Conservation (phyloP, 2,329 filamentous ascomycete species). For the Dactylella cylindrospora region DNA sequence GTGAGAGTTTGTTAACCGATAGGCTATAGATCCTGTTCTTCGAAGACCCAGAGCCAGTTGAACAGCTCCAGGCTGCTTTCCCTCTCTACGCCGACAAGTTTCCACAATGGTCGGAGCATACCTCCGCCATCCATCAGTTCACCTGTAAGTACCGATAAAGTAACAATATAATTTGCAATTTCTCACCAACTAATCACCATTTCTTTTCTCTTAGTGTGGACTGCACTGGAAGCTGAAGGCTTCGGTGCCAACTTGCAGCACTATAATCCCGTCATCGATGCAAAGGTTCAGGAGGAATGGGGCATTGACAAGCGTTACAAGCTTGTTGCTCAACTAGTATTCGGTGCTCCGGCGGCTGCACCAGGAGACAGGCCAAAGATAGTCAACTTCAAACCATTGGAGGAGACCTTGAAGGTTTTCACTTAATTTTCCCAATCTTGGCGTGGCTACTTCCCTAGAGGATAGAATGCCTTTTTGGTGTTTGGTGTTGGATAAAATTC, state of each 20-base stretch:
- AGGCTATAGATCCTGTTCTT: constrained; percentile 70
- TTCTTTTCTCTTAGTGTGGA: constrained; percentile 63
- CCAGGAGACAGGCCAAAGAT: constrained; percentile 61
- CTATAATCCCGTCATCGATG: constrained; percentile 84
- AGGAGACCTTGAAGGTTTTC: constrained; percentile 52
- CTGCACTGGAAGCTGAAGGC: constrained; percentile 77
- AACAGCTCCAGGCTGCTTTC: constrained; percentile 68
- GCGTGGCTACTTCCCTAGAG: no score
- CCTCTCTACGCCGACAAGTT: constrained; percentile 77
- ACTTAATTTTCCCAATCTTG: no score
- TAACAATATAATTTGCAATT: neutral
- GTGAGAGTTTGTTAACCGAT: no score
- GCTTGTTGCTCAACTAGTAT: constrained; percentile 80
- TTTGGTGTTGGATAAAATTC: no score
- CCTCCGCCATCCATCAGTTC: constrained; percentile 79
- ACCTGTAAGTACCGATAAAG: constrained; percentile 53
- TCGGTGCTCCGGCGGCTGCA: constrained; percentile 65
- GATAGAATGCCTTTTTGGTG: no score
- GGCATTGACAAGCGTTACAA: constrained; percentile 71
- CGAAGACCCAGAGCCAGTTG: constrained; percentile 70
- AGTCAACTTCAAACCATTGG: constrained; percentile 60
- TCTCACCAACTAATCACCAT: neutral
- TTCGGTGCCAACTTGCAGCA: constrained; percentile 89
- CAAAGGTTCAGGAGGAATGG: constrained; percentile 69
- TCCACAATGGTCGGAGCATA: constrained; percentile 73